A percentile compares a stretch with the other conserved stretches of the same genome.
These are phyloP conservation scores for Panellus pusillus DNA, from an alignment of 768 basidiomycete genomes.

Conservation along the genomic window DNA sequence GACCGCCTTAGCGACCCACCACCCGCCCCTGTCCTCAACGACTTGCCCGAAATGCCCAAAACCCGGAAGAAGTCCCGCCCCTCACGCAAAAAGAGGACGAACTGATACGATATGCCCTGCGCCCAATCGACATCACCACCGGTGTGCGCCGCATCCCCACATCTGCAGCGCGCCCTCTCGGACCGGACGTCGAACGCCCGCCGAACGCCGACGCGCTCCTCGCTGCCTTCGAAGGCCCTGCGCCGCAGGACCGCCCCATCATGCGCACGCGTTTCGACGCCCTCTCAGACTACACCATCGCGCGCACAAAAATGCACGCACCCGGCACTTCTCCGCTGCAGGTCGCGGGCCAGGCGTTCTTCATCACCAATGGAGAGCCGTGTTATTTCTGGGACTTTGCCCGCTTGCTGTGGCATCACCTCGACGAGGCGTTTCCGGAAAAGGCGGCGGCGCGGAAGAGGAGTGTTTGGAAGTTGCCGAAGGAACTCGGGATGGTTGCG, in stretches of 20 bases:
- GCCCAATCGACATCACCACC: conserved; percentile 63
- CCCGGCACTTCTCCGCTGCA: conserved; percentile 58
- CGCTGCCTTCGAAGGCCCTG: conserved; percentile 52
- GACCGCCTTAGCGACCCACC: conserved; percentile 72
- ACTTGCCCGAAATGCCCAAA: conserved; percentile 35
- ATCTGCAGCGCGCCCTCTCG: conserved; percentile 76
- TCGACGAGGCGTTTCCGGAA: conserved; percentile 61
- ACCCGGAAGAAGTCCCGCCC: conserved; percentile 39
- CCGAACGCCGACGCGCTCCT: conserved; percentile 57
- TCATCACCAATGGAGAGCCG: conserved; percentile 97
- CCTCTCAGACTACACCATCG: conserved; percentile 59
- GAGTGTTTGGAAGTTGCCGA: conserved; percentile 51
- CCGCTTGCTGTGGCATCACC: conserved; percentile 72
- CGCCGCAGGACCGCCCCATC: conserved; percentile 50
- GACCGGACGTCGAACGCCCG: conserved; percentile 70
- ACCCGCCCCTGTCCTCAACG: conserved; percentile 40
- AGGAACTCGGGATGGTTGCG: conserved; percentile 63
- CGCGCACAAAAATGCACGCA: conserved; percentile 44
- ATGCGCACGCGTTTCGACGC: conserved; percentile 82
- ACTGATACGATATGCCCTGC: conserved; percentile 52
- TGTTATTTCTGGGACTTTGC: conserved; percentile 96
- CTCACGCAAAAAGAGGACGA: conserved; percentile 42
- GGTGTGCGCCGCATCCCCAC: conserved; percentile 73
- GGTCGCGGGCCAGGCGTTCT: conserved; percentile 92
- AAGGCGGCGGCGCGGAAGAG: conserved; percentile 41